These are phyloP conservation scores for Fusarium mundagurra DNA, from an alignment of 2,329 filamentous ascomycete genomes.

Conservation along the genomic window DNA sequence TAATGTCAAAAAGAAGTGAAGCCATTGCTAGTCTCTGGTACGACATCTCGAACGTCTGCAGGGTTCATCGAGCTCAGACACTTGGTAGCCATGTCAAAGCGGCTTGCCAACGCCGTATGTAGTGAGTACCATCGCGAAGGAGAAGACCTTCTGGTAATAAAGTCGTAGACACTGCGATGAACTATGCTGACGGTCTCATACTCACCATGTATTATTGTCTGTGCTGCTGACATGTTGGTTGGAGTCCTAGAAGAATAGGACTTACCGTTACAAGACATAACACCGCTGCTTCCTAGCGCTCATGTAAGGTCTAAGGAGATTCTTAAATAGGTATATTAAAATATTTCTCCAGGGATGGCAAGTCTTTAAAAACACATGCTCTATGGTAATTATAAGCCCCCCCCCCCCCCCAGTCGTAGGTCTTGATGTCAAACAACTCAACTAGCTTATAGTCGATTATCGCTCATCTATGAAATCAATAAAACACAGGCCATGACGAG, in stretches of 20 bases:
- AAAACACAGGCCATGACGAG: background rate
- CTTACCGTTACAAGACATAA: background rate
- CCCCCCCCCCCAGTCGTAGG: background rate
- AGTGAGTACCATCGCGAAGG: background rate
- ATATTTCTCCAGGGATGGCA: rapidly evolving
- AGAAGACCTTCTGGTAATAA: background rate
- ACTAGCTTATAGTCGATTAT: background rate
- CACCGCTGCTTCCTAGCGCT: background rate
- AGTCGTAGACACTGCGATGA: background rate
- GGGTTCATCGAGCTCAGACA: background rate
- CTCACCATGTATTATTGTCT: background rate
- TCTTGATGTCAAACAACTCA: background rate
- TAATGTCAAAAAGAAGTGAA: background rate
- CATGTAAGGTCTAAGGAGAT: background rate
- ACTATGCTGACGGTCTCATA: background rate
- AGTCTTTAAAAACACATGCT: background rate
- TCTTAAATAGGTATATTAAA: too few relatives aligned
- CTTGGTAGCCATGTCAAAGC: background rate
- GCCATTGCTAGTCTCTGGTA: background rate
- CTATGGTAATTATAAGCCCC: background rate
- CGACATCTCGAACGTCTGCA: background rate
- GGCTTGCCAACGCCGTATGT: background rate
- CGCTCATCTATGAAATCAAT: background rate
- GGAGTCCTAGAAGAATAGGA: background rate
- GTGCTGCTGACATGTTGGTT: background rate